Base-by-base conservation (phyloP, 495 filamentous ascomycete species). In the Penicillium cataractarum region DNA sequence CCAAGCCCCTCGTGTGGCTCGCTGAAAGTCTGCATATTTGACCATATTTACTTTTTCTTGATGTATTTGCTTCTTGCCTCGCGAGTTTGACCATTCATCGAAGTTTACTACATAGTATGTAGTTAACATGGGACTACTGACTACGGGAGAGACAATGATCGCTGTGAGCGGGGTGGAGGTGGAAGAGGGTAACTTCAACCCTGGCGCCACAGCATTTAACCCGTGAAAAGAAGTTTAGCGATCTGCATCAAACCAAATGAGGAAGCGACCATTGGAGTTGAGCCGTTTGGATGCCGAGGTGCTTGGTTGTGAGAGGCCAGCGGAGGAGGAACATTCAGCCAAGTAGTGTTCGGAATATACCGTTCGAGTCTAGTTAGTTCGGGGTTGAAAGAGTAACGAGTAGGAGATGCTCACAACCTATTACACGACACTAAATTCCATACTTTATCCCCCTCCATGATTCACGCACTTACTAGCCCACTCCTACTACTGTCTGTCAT, bases 1-100 rank as follows among this genome's bases (percentile, higher is more conserved):
- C 66, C 61, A 69, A 71, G 66, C 19, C 63, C 7, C 13, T 19
- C 44, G 29, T 67, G 59, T 71, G 66, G 64, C 66, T 65, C 65
- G 49, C 66, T 71, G 64, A 66, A n/a, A n/a, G 49, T 29, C 27
- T 22, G 46, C 31, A 48, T 58, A 17, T 26, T 48, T 9, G n/a
- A 4, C 17, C 27, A 19, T 33, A 15, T 32, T 46, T 57, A 46
- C 12, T 49, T 58, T 44, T 44, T 42, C 7, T 37, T 39, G 51
- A 29, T 48, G 42, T 24, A 53, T 48, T 57, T 52, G 35, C 60
- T 27, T 22, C 42, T 46, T 46, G 42, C 7, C 21, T 12, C 24
- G 3, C 42, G 42, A 12, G 31, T 42, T 33, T 57, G 13, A 9
- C 37, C 22, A 40, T 50, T 56, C 8, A 12, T 66, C 55, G 51